phyloP scores from a whole-genome alignment of 2,329 filamentous ascomycete genomes.

The Coniochaeta ligniaria region DNA sequence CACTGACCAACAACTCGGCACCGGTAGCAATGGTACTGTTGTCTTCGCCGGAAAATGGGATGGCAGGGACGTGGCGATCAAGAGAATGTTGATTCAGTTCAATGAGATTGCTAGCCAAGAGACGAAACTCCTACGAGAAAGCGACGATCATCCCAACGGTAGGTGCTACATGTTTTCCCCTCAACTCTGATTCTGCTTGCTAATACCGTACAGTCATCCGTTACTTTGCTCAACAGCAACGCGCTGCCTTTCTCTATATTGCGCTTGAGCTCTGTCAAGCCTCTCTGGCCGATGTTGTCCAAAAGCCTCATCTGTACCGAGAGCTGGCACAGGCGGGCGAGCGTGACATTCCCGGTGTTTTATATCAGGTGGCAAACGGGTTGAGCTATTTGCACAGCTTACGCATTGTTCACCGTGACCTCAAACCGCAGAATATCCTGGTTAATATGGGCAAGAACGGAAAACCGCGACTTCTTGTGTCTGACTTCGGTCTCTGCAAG shows the following conservation, averaged over 20 bases:
- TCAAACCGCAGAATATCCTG: constrained; percentile 96
- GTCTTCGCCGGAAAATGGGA: constrained; percentile 95
- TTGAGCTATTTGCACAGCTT: constrained; percentile 83
- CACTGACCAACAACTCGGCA: constrained; percentile 56
- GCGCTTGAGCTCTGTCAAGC: constrained; percentile 90
- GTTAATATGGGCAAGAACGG: constrained; percentile 67
- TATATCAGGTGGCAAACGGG: constrained; percentile 86
- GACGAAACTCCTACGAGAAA: constrained; percentile 82
- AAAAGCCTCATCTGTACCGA: constrained; percentile 61
- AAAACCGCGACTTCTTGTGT: constrained; percentile 81
- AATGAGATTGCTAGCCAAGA: constrained; percentile 94
- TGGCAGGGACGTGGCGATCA: constrained; percentile 87
- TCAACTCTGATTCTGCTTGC: constrained; percentile 3
- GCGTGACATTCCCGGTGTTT: constrained; percentile 67
- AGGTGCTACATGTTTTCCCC: constrained; percentile 13
- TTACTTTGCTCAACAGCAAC: constrained; percentile 88
- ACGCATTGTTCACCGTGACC: constrained; percentile 91
- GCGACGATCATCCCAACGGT: constrained; percentile 88
- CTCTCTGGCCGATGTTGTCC: constrained; percentile 84
- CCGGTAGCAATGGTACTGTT: constrained; percentile 93
- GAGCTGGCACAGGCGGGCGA: constrained; percentile 67
- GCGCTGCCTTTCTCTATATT: constrained; percentile 89
- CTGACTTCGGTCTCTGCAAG: constrained; percentile 96
- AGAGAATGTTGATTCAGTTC: constrained; percentile 93
- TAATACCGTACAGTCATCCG: constrained; percentile 64